Evolutionary conservation across 1,139 yeast genomes (phyloP).

Genomic region (Blastobotrys persicus): DNA sequence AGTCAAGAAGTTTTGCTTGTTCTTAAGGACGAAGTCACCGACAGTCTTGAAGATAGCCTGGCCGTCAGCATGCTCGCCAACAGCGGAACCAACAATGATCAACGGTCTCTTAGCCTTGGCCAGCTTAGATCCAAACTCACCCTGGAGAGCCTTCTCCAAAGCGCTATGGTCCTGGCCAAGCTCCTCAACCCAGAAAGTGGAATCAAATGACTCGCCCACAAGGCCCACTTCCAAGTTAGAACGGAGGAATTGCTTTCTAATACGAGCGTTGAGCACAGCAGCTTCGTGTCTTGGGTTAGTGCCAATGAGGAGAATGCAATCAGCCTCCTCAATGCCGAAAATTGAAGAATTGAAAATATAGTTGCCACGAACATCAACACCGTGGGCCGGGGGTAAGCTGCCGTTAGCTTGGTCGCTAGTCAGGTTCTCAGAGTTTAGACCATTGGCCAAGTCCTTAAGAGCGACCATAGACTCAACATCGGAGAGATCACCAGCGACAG

Average conservation of each 20-base stretch:
- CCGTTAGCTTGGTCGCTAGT: slow-evolving; percentile 66
- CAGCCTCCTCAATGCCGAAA: slow-evolving; percentile 79
- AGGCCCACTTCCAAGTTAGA: slow-evolving; percentile 62
- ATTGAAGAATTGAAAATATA: slow-evolving; percentile 78
- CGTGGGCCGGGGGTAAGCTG: slow-evolving; percentile 59
- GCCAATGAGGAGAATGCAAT: slow-evolving; percentile 73
- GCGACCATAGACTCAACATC: slow-evolving; percentile 85
- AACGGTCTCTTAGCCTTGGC: slow-evolving; percentile 69
- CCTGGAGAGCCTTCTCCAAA: slow-evolving; percentile 59
- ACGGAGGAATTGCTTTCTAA: slow-evolving; percentile 79
- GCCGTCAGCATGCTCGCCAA: slow-evolving; percentile 66
- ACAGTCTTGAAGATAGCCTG: slow-evolving; percentile 59
- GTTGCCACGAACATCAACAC: slow-evolving; percentile 74
- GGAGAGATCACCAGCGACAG: slow-evolving; percentile 75
- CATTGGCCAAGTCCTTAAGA: slow-evolving; percentile 74
- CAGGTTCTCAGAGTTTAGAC: slow-evolving; percentile 77
- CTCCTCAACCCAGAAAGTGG: slow-evolving; percentile 66
- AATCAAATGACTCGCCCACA: slow-evolving; percentile 74
- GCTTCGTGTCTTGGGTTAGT: slow-evolving; percentile 92
- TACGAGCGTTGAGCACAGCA: slow-evolving; percentile 81
- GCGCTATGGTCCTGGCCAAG: slow-evolving; percentile 62
- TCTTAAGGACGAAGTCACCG: slow-evolving; percentile 59
- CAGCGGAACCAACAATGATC: slow-evolving; percentile 81
- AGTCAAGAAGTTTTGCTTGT: slow-evolving; percentile 58
- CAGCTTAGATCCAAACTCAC: slow-evolving; percentile 69